Base-by-base conservation (phyloP, 768 basidiomycete genomes). In the Scleroderma bovista region DNA sequence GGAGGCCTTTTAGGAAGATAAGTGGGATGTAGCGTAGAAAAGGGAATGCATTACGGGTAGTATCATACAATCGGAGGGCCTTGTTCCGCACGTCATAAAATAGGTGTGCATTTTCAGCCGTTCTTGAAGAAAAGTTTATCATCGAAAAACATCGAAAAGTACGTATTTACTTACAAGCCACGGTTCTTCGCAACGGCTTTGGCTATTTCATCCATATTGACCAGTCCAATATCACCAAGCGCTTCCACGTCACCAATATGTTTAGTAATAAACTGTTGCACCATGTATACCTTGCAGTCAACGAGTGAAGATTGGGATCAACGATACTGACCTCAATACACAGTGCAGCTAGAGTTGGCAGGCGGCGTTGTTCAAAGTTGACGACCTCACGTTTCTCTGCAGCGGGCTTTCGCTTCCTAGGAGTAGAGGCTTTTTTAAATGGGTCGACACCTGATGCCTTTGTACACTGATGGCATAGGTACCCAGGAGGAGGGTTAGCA, bases 211-310 rank as follows among this genome's bases (percentile, higher is more conserved):
- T 93, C 84, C 73, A 92, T 74, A 61, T 94, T 97, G 66, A 90
- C 65, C 1, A 79, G 58, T 0, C 93, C 93, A 45, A 97, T 88
- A 59, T 95, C 86, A 1, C 95, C 95, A 15, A 94, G 69, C 0
- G 86, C 84, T 54, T 92, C 90, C 6, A 98, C 84, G 57, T 95
- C 89, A 50, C 93, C 79, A 50, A 97, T 95, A 62, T 91, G 81
- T 50, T 80, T 79, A 16, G 87, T 85, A 50, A 97, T 83, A 20
- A 96, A 71, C 88, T 93, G 49, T 51, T 44, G 50, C 10, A 23
- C 19, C 19, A 13, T 13, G 6, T 43, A 20, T 33, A 42, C 15
- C 13, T 16, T 22, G 24, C 41, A 23, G 10, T 29, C 16, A 23
- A 24, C 6, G 44, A 15, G 9, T 37, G 12, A 3, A 33, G 6